Conservation (phyloP, 1,139 yeast species). For the Blastobotrys aristatus region DNA sequence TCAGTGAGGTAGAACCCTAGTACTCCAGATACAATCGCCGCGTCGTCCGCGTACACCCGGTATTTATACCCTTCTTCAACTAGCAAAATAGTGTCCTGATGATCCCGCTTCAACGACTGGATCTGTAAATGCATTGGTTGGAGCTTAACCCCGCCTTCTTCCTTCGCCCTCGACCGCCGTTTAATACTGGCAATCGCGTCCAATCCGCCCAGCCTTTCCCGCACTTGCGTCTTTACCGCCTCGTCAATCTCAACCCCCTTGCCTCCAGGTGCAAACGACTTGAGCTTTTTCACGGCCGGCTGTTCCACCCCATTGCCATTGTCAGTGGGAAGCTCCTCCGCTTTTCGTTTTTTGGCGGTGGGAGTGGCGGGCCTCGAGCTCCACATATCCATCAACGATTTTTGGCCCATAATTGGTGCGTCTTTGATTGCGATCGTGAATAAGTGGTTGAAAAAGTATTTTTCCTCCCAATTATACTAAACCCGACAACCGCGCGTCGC, state of each 20-base stretch:
- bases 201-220: conserved; percentile 6
- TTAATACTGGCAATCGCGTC: conserved; percentile 12
- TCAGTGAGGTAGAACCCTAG: conserved; percentile 69
- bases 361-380: too few species aligned
- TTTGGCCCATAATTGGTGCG: neutral
- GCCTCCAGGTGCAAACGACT: neutral
- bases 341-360: too few species aligned
- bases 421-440: too few species aligned
- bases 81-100: conserved; percentile 66
- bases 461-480: too few species aligned
- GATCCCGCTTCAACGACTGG: conserved; percentile 51
- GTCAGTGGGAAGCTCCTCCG: too few species aligned
- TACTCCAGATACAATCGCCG: conserved; percentile 58
- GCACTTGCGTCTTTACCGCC: neutral
- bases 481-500: too few species aligned
- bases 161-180: conserved; percentile 9
- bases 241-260: neutral
- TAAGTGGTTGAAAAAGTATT: too few species aligned
- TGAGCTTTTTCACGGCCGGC: neutral
- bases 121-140: conserved; percentile 50
- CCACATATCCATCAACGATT: neutral
- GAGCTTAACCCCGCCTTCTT: neutral
- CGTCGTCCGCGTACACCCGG: conserved; percentile 82
- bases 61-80: conserved; percentile 90
- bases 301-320: too few species aligned